These are phyloP conservation scores for Phytophthora citrophthora DNA, from an alignment of 352 stramenopile genomes.

Conservation along the genomic window DNA sequence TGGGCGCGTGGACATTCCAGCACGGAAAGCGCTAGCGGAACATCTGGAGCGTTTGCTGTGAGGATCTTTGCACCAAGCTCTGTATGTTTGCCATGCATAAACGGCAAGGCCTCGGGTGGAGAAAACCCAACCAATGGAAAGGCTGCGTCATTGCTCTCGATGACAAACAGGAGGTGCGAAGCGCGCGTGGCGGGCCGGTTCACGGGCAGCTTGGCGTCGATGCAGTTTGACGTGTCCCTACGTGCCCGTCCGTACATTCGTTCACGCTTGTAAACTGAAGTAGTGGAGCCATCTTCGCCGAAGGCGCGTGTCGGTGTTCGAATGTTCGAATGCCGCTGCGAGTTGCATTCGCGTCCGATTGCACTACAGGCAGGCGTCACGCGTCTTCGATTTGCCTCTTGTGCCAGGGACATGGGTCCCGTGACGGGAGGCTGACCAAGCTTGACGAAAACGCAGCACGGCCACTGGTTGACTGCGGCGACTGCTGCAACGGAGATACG, in stretches of 20 bases:
- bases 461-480: slow-evolving; percentile 5
- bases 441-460: slow-evolving; percentile 8
- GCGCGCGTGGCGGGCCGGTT: background rate
- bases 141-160: slow-evolving; percentile 7
- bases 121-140: slow-evolving; percentile 21
- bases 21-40: slow-evolving; percentile 23
- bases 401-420: slow-evolving; percentile 9
- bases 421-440: background rate
- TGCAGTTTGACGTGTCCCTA: background rate
- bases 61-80: slow-evolving; percentile 25
- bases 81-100: slow-evolving; percentile 26
- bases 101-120: slow-evolving; percentile 3
- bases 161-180: slow-evolving; percentile 21
- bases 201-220: background rate
- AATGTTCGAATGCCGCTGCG: slow-evolving; percentile 1
- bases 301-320: slow-evolving; percentile 14
- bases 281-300: slow-evolving; percentile 3
- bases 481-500: slow-evolving; percentile 2
- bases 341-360: slow-evolving; percentile 23
- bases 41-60: slow-evolving; percentile 18
- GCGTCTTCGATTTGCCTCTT: slow-evolving; percentile 19
- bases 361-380: slow-evolving; percentile 1
- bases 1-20: slow-evolving; percentile 16
- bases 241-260: background rate
- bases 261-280: background rate